Conservation (phyloP, 148 eudicot species). For the Nyssa sinensis region DNA sequence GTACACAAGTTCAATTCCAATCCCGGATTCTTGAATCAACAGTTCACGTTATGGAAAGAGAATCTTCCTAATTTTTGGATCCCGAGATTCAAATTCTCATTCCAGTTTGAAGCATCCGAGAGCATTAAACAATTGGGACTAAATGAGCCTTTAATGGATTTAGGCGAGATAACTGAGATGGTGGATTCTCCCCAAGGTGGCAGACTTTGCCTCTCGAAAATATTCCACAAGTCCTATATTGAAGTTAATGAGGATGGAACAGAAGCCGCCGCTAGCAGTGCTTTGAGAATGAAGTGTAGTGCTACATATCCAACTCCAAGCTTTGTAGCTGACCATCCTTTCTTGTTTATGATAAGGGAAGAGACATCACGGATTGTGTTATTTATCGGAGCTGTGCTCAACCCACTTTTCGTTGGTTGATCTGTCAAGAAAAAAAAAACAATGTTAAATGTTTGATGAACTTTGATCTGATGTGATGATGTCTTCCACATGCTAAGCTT, state of each 20-base stretch:
- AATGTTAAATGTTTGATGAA: no score
- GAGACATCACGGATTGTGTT: conserved; percentile 6
- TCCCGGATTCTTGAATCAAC: conserved; percentile 13
- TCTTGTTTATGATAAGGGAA: conserved; percentile 12
- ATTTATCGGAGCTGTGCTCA: conserved; percentile 11
- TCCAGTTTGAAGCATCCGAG: conserved; percentile 15
- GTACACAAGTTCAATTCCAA: conserved; percentile 3
- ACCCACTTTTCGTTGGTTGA: conserved; percentile 7
- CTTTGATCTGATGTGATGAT: no score
- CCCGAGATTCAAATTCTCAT: conserved; percentile 11
- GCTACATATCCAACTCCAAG: neutral
- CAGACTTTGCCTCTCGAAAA: neutral
- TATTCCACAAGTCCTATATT: conserved; percentile 8
- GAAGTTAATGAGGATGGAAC: conserved; percentile 15
- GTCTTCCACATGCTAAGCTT: no score
- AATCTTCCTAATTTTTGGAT: neutral
- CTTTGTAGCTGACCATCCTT: conserved; percentile 15
- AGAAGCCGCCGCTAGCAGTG: conserved; percentile 1
- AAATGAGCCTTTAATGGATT: conserved; percentile 3
- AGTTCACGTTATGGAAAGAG: conserved; percentile 2
- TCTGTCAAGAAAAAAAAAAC: no score
- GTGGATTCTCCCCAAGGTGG: neutral
- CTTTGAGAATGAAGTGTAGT: neutral
- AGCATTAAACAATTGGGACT: conserved; percentile 16
- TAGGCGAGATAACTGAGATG: conserved; percentile 4